phyloP scores from a whole-genome alignment of 306 rosid species.

The Pyrus betulifolia region DNA sequence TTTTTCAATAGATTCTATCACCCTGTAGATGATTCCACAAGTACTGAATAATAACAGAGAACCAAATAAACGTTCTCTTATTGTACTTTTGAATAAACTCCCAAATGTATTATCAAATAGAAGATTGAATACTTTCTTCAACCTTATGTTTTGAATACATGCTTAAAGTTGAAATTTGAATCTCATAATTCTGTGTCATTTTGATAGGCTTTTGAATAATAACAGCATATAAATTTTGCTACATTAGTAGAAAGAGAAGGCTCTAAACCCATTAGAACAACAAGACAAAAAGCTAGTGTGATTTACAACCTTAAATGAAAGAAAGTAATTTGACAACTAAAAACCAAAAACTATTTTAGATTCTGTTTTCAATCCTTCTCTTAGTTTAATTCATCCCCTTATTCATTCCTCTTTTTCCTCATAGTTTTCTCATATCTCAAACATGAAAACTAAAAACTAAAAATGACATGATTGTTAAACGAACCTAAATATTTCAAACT shows the following conservation, averaged over 20 bases:
- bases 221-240: no score
- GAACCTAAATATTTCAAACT: neutral
- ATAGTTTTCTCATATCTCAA: neutral
- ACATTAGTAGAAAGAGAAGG: no score
- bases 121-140: neutral
- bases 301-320: neutral
- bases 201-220: no score
- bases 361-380: neutral
- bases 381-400: no score
- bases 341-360: no score
- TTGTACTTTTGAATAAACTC: neutral
- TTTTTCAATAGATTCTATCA: no score
- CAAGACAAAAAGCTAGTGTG: neutral
- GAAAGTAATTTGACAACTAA: neutral
- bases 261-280: neutral
- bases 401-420: no score
- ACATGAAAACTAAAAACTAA: neutral
- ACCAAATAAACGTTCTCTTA: neutral
- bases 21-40: no score
- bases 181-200: neutral
- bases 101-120: neutral
- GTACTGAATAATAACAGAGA: slow-evolving; percentile 14
- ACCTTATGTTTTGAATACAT: neutral
- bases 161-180: neutral
- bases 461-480: neutral